A percentile compares a stretch with the other conserved stretches of the same genome.
Conservation (phyloP, 768 basidiomycete species). For the Mycena polygramma region DNA sequence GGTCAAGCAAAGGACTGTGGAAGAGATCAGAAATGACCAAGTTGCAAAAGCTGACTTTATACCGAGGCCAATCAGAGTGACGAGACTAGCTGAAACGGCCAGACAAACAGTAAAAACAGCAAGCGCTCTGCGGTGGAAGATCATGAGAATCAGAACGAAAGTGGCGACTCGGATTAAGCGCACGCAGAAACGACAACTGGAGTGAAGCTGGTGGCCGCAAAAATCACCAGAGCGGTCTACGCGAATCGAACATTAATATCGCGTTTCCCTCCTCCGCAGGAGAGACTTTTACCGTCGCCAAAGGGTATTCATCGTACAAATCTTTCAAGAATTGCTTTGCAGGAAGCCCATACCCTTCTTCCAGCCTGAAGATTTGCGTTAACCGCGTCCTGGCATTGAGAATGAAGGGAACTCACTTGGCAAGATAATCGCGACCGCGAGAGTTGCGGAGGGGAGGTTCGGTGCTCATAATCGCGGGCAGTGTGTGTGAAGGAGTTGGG, state of each 20-base stretch:
- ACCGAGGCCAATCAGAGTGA: slow-evolving; percentile 13
- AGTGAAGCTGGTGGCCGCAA: slow-evolving; percentile 8
- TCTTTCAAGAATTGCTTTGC: slow-evolving; percentile 10
- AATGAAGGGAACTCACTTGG: neutral
- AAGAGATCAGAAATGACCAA: neutral
- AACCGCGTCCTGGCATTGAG: too few species aligned
- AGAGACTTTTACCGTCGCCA: slow-evolving; percentile 10
- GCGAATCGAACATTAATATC: neutral
- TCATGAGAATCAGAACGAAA: neutral
- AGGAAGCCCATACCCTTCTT: slow-evolving; percentile 1
- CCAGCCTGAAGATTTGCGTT: neutral
- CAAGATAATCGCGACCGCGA: neutral
- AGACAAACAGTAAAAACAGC: slow-evolving; percentile 15
- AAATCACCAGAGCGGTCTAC: slow-evolving; percentile 11
- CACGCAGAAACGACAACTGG: slow-evolving; percentile 3
- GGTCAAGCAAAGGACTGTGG: neutral
- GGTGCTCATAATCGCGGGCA: neutral
- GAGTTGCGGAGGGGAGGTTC: neutral
- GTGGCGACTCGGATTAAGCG: neutral
- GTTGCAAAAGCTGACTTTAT: neutral
- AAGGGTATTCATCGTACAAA: slow-evolving; percentile 10
- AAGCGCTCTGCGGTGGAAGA: slow-evolving; percentile 1
- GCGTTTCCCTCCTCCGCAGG: too few species aligned
- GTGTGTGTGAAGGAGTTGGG: neutral
- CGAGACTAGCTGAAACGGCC: neutral